Base-by-base conservation (phyloP, 1,284 basidiomycete species). In the Ganoderma meredithae region DNA sequence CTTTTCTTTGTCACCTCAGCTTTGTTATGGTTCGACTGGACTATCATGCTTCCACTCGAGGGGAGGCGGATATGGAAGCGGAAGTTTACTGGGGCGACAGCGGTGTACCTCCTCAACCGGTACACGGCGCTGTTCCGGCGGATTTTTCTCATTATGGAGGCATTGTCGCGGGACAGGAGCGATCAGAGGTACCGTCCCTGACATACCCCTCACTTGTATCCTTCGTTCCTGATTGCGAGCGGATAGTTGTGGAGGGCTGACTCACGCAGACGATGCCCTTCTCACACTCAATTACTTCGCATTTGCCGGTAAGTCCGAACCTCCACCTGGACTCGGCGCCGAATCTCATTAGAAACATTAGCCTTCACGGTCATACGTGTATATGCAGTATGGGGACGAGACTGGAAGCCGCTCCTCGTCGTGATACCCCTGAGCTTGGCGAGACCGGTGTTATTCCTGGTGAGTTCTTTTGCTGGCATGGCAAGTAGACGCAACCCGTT, bases 1-100 rank as follows among this genome's bases (percentile, higher is more conserved):
- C 19, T 25, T 1, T n/a, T n/a, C 22, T 9, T 13, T 25, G 4
- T 5, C 22, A 3, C 27, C 3, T 0, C 12, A 71, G 67, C 67
- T 4, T 15, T 71, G 47, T 43, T 71, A 6, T 65, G 62, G 63
- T 68, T 71, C 19, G 69, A 71, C 59, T 71, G 62, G 44, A 31
- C 40, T 6, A 22, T 68, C 25, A 63, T 60, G 22, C 52, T 71
- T n/a, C 36, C 67, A 12, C 36, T 19, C 6, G 70, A 71, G 53
- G 53, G 60, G 1, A 55, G 41, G 19, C 60, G 64, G 25, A 69
- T 71, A 64, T 71, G 70, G 70, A 59, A 31, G 6, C 56, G 70
- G 47, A 64, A 53, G 55, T 68, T 68, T 53, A 64, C 67, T 3
- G 62, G 63, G 2, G 63, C 67, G 22, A 68, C 70, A 10, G 8